A percentile compares a stretch with the other conserved stretches of the same genome.
Conservation (phyloP, 1,284 basidiomycete species). For the Trametes hirsuta region DNA sequence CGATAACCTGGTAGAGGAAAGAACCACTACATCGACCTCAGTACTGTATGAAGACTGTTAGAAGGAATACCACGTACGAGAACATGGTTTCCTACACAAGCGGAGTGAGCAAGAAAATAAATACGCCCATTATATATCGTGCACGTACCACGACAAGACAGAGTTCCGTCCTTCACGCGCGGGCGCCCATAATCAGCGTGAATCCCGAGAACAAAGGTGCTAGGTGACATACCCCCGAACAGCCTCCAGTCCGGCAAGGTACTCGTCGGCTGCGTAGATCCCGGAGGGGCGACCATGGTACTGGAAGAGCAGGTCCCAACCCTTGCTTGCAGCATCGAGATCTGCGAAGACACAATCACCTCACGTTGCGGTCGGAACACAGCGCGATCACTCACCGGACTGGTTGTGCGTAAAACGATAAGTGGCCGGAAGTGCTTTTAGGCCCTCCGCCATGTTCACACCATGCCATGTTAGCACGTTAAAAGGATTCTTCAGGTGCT, state of each 20-base stretch:
- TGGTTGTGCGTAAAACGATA: slow-evolving; percentile 62
- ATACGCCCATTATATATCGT: not conserved
- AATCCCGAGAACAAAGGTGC: not conserved
- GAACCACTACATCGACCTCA: slow-evolving; percentile 43
- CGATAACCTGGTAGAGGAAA: slow-evolving; percentile 60
- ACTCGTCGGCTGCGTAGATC: slow-evolving; percentile 62
- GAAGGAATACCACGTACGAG: slow-evolving; percentile 43
- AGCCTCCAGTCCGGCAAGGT: slow-evolving; percentile 57
- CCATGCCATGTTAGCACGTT: slow-evolving; percentile 50
- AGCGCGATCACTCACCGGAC: slow-evolving; percentile 41
- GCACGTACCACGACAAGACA: slow-evolving; percentile 58
- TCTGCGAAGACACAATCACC: not conserved
- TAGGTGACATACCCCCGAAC: slow-evolving; percentile 48
- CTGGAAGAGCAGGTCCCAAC: slow-evolving; percentile 61
- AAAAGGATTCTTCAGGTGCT: slow-evolving; percentile 39
- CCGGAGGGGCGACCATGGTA: slow-evolving; percentile 65
- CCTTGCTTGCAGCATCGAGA: slow-evolving; percentile 44
- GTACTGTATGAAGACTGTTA: not conserved
- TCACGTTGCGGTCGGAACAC: not conserved
- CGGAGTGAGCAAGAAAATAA: not conserved
- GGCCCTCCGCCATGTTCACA: slow-evolving; percentile 61
- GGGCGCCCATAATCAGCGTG: not conserved
- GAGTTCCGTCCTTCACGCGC: slow-evolving; percentile 48
- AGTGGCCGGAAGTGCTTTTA: slow-evolving; percentile 57
- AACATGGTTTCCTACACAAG: slow-evolving; percentile 60